Evolutionary conservation across 176 grass and related monocot genomes (phyloP).

Genomic region (Pontederia crassipes): DNA sequence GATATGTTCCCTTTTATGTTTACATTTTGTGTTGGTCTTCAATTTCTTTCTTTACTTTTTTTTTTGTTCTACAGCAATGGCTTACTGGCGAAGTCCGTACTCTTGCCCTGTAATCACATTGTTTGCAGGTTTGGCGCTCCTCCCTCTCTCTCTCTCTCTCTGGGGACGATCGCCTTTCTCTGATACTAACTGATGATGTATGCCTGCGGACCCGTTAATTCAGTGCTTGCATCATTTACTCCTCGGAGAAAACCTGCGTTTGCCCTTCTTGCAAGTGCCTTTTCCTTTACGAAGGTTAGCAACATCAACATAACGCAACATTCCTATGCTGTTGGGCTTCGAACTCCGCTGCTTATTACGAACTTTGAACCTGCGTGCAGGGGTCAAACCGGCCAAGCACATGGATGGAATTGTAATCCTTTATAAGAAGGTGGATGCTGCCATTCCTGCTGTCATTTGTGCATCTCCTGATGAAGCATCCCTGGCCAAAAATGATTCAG

Average conservation of each 20-base stretch:
- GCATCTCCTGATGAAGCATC: neutral
- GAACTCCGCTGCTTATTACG: neutral
- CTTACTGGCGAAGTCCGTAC: neutral
- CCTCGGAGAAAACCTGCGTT: too few species aligned
- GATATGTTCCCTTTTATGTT: too few species aligned
- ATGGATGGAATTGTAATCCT: neutral
- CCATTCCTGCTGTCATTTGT: neutral
- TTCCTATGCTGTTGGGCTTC: neutral
- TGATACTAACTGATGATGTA: neutral
- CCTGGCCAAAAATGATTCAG: neutral
- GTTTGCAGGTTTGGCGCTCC: neutral
- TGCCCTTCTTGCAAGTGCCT: too few species aligned
- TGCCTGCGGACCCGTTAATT: neutral
- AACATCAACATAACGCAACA: neutral
- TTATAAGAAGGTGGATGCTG: constrained; percentile 1
- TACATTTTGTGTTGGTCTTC: too few species aligned
- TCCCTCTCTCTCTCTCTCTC: neutral
- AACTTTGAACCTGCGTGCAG: neutral
- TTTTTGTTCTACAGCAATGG: neutral
- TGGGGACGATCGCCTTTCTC: too few species aligned
- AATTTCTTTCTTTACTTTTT: neutral
- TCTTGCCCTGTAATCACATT: constrained; percentile 3
- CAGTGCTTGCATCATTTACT: too few species aligned
- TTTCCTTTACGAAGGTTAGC: neutral
- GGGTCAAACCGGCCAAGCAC: neutral